Evolutionary conservation across 306 rosid genomes (phyloP).

Genomic region (Dalbergia cultrata): DNA sequence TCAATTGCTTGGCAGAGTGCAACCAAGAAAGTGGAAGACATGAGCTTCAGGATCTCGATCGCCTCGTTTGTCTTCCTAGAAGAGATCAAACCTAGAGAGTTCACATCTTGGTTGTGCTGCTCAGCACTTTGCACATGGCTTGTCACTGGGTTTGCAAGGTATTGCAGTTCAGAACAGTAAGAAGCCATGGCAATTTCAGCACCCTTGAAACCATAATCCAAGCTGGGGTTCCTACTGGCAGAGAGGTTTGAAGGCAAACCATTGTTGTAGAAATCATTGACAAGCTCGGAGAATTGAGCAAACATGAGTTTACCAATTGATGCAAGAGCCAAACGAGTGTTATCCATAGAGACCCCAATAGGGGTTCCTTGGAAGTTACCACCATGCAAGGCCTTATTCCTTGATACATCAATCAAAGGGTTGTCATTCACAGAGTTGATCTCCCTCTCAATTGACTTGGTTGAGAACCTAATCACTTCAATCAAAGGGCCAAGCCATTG

Average conservation of each 20-base stretch:
- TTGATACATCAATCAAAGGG: conserved; percentile 89
- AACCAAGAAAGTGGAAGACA: conserved; percentile 74
- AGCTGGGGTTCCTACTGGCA: conserved; percentile 80
- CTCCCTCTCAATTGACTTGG: conserved; percentile 90
- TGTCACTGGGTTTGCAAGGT: conserved; percentile 59
- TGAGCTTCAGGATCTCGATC: conserved; percentile 63
- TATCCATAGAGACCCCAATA: conserved; percentile 95
- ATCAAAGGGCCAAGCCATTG: conserved; percentile 93
- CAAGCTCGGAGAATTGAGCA: conserved; percentile 91
- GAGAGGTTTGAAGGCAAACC: conserved; percentile 88
- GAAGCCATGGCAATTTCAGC: conserved; percentile 71
- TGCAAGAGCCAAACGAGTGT: conserved; percentile 88
- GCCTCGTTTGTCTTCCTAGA: conserved; percentile 84
- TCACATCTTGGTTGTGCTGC: conserved; percentile 65
- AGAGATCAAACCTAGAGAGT: conserved; percentile 86
- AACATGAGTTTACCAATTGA: conserved; percentile 88
- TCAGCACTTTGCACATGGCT: conserved; percentile 62
- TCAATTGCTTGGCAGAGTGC: conserved; percentile 93
- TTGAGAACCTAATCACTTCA: conserved; percentile 83
- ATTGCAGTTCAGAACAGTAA: conserved; percentile 60
- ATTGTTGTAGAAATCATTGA: conserved; percentile 85
- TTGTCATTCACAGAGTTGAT: conserved; percentile 91
- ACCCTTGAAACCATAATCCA: conserved; percentile 93
- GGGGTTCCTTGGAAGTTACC: conserved; percentile 98
- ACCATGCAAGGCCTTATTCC: conserved; percentile 90